phyloP scores from a whole-genome alignment of 2,329 filamentous ascomycete species.

The Lecanicillium sp. region DNA sequence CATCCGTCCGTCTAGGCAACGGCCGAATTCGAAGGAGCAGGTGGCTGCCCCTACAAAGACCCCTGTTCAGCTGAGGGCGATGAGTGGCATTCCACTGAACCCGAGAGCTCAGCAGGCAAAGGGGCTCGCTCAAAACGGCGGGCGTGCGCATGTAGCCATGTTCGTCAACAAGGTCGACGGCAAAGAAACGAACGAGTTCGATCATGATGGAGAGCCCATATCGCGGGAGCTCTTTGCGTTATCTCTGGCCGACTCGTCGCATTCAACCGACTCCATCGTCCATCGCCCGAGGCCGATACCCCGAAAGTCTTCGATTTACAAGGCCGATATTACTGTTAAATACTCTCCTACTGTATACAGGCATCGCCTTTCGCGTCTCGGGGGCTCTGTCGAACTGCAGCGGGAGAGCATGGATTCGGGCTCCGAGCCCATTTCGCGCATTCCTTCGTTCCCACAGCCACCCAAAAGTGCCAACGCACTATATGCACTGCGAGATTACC shows the following conservation, averaged over 20 bases:
- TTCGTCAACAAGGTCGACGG: constrained; percentile 3
- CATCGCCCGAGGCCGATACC: constrained; percentile 53
- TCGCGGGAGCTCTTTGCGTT: constrained; percentile 5
- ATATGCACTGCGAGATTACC: background rate
- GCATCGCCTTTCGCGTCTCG: constrained; percentile 46
- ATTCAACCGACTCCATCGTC: constrained; percentile 36
- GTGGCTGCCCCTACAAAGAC: constrained; percentile 26
- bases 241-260: constrained; percentile 2
- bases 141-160: background rate
- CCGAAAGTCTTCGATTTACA: constrained; percentile 39
- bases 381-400: constrained; percentile 37
- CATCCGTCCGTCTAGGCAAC: constrained; percentile 28
- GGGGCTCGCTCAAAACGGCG: constrained; percentile 46
- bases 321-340: constrained; percentile 42
- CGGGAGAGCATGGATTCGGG: constrained; percentile 40
- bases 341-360: constrained; percentile 32
- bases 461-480: constrained; percentile 35
- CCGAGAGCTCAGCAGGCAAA: constrained; percentile 28
- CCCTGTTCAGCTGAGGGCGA: constrained; percentile 38
- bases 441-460: constrained; percentile 47
- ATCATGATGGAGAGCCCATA: constrained; percentile 3
- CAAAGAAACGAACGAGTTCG: constrained; percentile 13
- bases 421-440: constrained; percentile 40
- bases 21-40: constrained; percentile 16
- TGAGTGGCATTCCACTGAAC: constrained; percentile 42